A percentile compares a stretch with the other conserved stretches of the same genome.
Evolutionary conservation across 768 basidiomycete genomes (phyloP).

Genomic region (Agaricus bisporus): DNA sequence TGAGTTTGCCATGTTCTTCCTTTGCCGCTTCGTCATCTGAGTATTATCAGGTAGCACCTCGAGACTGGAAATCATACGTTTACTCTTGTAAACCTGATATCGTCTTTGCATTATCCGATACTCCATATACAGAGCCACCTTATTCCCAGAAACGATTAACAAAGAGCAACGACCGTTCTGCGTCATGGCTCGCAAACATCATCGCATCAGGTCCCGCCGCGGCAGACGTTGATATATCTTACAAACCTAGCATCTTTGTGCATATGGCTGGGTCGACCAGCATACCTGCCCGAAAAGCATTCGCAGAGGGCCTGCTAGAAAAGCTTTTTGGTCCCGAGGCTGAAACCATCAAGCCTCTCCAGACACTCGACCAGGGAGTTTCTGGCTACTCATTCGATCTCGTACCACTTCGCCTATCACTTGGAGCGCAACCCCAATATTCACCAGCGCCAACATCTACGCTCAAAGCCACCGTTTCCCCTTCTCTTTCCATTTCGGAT

Average conservation of each 20-base stretch:
- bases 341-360: conserved; percentile 42
- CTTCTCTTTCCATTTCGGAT: neutral
- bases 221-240: neutral
- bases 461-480: neutral
- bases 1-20: conserved; percentile 18
- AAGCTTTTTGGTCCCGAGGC: conserved; percentile 49
- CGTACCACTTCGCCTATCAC: conserved; percentile 34
- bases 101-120: conserved; percentile 66
- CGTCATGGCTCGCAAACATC: conserved; percentile 55
- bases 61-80: conserved; percentile 51
- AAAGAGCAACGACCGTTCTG: conserved; percentile 69
- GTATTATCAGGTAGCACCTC: conserved; percentile 39
- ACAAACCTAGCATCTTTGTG: conserved; percentile 38
- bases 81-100: conserved; percentile 58
- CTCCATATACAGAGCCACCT: conserved; percentile 55
- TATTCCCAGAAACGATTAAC: conserved; percentile 74
- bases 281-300: conserved; percentile 53
- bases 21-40: neutral
- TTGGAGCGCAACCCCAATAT: conserved; percentile 16
- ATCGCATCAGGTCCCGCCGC: conserved; percentile 24
- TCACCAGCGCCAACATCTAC: too few relatives aligned
- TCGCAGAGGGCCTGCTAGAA: conserved; percentile 53
- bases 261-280: conserved; percentile 63
- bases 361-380: conserved; percentile 61
- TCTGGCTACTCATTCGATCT: conserved; percentile 70